A percentile compares a stretch with the other conserved stretches of the same genome.
Conservation (phyloP, 495 filamentous ascomycete species). For the Xylaria palmicola region DNA sequence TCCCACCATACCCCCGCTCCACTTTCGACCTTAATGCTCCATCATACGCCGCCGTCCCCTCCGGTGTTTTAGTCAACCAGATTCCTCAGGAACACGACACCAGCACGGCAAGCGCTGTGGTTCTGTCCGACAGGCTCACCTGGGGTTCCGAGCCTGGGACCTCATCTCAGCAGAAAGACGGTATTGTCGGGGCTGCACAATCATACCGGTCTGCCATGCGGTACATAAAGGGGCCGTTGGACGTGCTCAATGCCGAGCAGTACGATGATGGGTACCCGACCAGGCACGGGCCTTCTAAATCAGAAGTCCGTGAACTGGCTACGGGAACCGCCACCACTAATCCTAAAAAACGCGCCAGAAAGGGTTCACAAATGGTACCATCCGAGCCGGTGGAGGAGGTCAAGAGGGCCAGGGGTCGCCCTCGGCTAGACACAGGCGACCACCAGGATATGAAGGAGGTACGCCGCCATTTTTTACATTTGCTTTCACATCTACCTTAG, state of each 20-base stretch:
- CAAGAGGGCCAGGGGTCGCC: constrained; percentile 61
- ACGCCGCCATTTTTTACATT: neutral
- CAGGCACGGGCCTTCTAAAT: constrained; percentile 14
- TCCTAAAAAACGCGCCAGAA: constrained; percentile 31
- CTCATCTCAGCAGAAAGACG: neutral
- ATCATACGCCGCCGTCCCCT: neutral
- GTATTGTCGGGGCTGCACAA: neutral
- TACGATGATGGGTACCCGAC: constrained; percentile 38
- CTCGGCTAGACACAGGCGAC: constrained; percentile 68
- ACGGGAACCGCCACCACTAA: constrained; percentile 7
- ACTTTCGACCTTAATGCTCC: constrained; percentile 6
- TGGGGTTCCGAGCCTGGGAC: neutral
- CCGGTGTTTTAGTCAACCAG: neutral
- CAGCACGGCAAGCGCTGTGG: neutral
- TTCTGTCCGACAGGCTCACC: neutral
- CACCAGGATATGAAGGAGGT: constrained; percentile 36
- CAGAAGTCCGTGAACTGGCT: constrained; percentile 14
- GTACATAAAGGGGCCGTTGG: constrained; percentile 35
- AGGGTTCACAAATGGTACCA: constrained; percentile 14
- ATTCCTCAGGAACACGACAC: neutral
- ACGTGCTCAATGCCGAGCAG: constrained; percentile 50
- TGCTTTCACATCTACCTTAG: neutral
- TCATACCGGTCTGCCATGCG: constrained; percentile 28
- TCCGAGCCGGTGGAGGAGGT: constrained; percentile 40
- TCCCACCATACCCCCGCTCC: neutral